Evolutionary conservation across 306 rosid species (phyloP).

Genomic region (Corylus heterophylla): DNA sequence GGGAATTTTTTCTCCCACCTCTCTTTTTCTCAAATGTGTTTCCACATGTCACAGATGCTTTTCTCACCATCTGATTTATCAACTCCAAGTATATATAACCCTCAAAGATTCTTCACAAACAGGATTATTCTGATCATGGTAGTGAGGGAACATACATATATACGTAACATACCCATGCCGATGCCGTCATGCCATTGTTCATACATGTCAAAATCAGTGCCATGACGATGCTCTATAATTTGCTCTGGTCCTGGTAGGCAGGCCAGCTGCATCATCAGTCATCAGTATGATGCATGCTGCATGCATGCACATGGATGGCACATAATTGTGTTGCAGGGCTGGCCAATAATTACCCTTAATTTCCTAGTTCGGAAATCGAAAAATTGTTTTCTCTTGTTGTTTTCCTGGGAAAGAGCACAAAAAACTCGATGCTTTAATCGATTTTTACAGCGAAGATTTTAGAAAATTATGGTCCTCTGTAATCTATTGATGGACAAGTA

Average conservation of each 20-base stretch:
- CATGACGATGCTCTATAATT: background rate
- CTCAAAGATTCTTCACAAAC: background rate
- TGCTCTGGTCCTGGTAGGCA: conserved; percentile 12
- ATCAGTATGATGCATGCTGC: conserved; percentile 8
- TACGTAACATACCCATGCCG: too few relatives aligned
- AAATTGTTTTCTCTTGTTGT: background rate
- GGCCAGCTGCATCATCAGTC: conserved; percentile 22
- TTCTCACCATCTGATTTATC: background rate
- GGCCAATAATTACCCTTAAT: conserved; percentile 10
- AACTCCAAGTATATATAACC: background rate
- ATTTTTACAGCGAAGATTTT: background rate
- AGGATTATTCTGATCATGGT: background rate
- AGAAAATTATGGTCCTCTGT: background rate
- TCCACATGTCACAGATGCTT: background rate
- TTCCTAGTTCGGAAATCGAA: background rate
- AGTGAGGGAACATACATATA: background rate
- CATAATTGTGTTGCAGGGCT: conserved; percentile 15
- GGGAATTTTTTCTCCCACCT: background rate
- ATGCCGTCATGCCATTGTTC: background rate
- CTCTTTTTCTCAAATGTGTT: background rate
- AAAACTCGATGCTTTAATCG: background rate
- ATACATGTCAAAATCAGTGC: conserved; percentile 19
- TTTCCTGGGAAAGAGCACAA: background rate
- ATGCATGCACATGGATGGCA: conserved; percentile 30
- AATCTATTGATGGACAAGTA: background rate